phyloP scores from a whole-genome alignment of 306 rosid species.

The Fragaria iinumae region DNA sequence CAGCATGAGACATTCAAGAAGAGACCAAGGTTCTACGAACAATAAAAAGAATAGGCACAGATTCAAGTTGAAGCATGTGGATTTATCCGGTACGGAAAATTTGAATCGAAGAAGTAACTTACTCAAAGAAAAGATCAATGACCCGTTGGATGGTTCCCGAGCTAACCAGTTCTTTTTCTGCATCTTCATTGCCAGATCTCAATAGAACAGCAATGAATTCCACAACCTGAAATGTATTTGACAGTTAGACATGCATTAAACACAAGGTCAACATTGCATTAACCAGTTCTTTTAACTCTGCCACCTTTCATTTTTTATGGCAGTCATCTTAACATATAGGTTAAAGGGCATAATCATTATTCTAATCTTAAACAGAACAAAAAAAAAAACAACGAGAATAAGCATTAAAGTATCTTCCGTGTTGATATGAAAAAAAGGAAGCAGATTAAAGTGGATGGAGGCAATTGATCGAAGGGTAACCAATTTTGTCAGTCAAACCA shows the following conservation, averaged over 20 bases:
- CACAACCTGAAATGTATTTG: constrained; percentile 59
- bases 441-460: background rate
- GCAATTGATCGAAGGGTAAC: background rate
- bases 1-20: background rate
- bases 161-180: constrained; percentile 80
- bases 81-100: background rate
- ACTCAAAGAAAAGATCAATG: constrained; percentile 97
- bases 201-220: constrained; percentile 91
- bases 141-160: constrained; percentile 84
- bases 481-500: background rate
- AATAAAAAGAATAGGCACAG: background rate
- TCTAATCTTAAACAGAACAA: background rate
- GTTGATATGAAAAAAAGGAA: background rate
- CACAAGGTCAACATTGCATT: background rate
- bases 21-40: background rate
- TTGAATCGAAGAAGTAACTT: constrained; percentile 33
- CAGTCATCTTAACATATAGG: background rate
- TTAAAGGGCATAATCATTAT: background rate
- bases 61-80: background rate
- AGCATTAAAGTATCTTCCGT: background rate
- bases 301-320: background rate
- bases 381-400: background rate
- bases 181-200: constrained; percentile 72
- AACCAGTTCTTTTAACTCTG: background rate
- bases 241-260: background rate